Evolutionary conservation across 1,139 yeast genomes (phyloP).

Genomic region (Groenewaldozyma sp.): DNA sequence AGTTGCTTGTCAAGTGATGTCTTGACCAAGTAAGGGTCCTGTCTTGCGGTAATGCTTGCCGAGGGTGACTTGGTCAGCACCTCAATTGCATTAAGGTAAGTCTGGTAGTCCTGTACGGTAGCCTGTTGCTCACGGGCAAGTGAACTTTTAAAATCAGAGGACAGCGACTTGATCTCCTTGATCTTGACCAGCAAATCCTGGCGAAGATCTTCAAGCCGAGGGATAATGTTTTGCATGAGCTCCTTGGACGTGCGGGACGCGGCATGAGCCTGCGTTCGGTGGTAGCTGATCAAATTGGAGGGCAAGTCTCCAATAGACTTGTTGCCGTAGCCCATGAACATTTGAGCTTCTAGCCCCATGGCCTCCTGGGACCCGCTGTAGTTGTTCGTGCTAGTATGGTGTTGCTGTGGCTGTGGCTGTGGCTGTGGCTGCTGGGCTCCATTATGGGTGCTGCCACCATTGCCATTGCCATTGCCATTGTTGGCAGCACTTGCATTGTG

Average conservation of each 20-base stretch:
- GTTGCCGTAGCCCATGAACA: slow-evolving; percentile 65
- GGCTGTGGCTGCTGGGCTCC: slow-evolving; percentile 5
- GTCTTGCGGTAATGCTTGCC: slow-evolving; percentile 34
- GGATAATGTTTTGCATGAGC: slow-evolving; percentile 57
- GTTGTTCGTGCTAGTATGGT: slow-evolving; percentile 11
- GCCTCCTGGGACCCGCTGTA: slow-evolving; percentile 6
- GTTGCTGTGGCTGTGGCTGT: slow-evolving; percentile 9
- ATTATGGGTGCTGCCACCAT: too few relatives aligned
- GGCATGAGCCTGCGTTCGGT: slow-evolving; percentile 58
- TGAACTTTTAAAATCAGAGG: slow-evolving; percentile 73
- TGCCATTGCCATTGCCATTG: not conserved
- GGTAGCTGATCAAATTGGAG: slow-evolving; percentile 60
- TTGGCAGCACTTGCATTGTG: slow-evolving; percentile 2
- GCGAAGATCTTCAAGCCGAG: slow-evolving; percentile 77
- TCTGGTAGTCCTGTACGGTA: slow-evolving; percentile 33
- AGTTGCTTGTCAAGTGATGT: slow-evolving; percentile 66
- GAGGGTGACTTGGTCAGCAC: slow-evolving; percentile 26
- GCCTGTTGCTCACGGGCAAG: slow-evolving; percentile 59
- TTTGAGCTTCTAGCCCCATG: slow-evolving; percentile 32
- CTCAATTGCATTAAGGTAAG: slow-evolving; percentile 24
- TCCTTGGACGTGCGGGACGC: slow-evolving; percentile 67
- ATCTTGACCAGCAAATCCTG: slow-evolving; percentile 75
- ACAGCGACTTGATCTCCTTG: slow-evolving; percentile 73
- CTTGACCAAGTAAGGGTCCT: slow-evolving; percentile 79
- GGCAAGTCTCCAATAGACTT: slow-evolving; percentile 83